Percentiles rank a stretch among this genome's conserved stretches.
Evolutionary conservation across 352 stramenopile genomes (phyloP).

Genomic region (Pythium sukuiense): DNA sequence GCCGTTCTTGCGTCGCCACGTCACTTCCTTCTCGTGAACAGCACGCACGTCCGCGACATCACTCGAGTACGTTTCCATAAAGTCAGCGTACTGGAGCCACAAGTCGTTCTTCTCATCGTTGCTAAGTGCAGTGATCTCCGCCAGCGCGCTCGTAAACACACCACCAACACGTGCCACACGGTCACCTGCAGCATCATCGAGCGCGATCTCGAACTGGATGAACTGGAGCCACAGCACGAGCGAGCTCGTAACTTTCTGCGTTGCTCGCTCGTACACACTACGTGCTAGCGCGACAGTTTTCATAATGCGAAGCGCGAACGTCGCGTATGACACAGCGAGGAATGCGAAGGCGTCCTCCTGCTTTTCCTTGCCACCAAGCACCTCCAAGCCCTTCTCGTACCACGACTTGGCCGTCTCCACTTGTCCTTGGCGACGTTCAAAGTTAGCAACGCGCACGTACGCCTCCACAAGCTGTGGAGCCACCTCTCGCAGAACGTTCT

Average conservation of each 20-base stretch:
- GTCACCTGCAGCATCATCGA: constrained; percentile 32
- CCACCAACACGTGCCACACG: constrained; percentile 31
- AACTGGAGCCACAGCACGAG: constrained; percentile 67
- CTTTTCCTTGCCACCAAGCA: constrained; percentile 25
- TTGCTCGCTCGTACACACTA: constrained; percentile 42
- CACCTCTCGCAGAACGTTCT: constrained; percentile 54
- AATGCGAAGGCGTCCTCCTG: constrained; percentile 51
- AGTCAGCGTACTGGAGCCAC: constrained; percentile 80
- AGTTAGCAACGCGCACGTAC: constrained; percentile 68
- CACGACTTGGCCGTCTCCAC: constrained; percentile 48
- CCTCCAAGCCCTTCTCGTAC: constrained; percentile 57
- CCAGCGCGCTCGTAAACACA: constrained; percentile 50
- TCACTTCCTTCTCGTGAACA: constrained; percentile 49
- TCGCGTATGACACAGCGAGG: constrained; percentile 56
- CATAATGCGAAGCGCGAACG: constrained; percentile 52
- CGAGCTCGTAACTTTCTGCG: constrained; percentile 44
- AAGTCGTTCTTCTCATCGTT: constrained; percentile 80
- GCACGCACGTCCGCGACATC: constrained; percentile 49
- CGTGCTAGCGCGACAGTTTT: constrained; percentile 42
- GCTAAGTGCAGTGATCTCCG: constrained; percentile 49
- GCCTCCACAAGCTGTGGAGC: constrained; percentile 65
- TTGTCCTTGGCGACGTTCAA: constrained; percentile 59
- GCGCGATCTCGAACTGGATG: constrained; percentile 67
- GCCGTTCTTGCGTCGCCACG: constrained; percentile 68
- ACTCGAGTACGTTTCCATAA: constrained; percentile 57